Percentiles rank a stretch among this genome's conserved stretches.
These are phyloP conservation scores for Sesbania bispinosa DNA, from an alignment of 306 rosid species.

Conservation along the genomic window DNA sequence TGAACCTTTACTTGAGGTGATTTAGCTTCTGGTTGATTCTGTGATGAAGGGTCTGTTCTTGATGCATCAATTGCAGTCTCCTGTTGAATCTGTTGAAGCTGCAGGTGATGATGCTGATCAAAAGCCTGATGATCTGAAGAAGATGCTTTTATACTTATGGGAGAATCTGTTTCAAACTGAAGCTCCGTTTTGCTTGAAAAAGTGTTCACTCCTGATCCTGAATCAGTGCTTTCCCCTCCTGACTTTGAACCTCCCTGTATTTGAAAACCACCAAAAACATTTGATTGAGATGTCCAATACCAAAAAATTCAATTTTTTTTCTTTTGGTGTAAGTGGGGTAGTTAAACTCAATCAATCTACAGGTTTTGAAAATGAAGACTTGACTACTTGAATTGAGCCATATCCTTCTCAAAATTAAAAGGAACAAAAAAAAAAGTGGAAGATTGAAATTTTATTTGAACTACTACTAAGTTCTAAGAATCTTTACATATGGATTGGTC, in stretches of 20 bases:
- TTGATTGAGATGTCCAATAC: constrained; percentile 7
- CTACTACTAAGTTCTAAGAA: not conserved
- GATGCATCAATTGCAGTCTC: constrained; percentile 46
- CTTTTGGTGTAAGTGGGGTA: not conserved
- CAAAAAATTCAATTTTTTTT: not conserved
- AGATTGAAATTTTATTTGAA: constrained; percentile 9
- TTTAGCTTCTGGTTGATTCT: constrained; percentile 64
- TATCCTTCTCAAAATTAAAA: not conserved
- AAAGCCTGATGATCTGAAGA: constrained; percentile 52
- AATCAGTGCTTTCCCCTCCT: constrained; percentile 84
- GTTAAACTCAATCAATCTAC: not conserved
- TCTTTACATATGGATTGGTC: constrained; percentile 40
- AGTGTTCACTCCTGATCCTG: constrained; percentile 76
- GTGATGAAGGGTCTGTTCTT: constrained; percentile 40
- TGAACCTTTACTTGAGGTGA: constrained; percentile 68
- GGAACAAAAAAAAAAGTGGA: not conserved
- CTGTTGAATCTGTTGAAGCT: constrained; percentile 25
- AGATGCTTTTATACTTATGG: constrained; percentile 60
- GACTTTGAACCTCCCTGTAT: constrained; percentile 77
- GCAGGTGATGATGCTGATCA: constrained; percentile 43
- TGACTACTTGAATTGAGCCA: constrained; percentile 21
- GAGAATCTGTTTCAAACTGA: constrained; percentile 73
- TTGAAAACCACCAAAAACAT: not conserved
- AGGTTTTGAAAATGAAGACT: constrained; percentile 8
- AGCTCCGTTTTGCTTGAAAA: constrained; percentile 56